Percentiles rank a stretch among this genome's conserved stretches.
These are phyloP conservation scores for Leccinum laetum DNA, from an alignment of 1,284 basidiomycete species.

Conservation along the genomic window DNA sequence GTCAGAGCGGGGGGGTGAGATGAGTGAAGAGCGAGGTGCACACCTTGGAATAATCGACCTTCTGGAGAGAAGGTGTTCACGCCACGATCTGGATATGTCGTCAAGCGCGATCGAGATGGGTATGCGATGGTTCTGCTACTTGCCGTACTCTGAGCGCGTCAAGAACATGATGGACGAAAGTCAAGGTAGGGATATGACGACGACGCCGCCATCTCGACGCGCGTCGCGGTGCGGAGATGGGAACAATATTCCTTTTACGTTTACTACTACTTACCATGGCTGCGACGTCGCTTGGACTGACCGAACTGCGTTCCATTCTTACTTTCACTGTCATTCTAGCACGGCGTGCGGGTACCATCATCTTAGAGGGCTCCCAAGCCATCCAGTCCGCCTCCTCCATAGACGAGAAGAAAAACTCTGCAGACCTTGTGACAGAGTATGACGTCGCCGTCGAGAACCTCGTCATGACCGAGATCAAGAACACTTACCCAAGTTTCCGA, in stretches of 20 bases:
- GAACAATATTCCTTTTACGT: constrained; percentile 31
- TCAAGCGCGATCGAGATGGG: not conserved
- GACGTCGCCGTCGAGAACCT: constrained; percentile 92
- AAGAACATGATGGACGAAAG: constrained; percentile 69
- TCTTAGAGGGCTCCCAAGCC: not conserved
- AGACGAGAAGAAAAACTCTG: not conserved
- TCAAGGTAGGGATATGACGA: constrained; percentile 2
- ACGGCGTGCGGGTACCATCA: not conserved
- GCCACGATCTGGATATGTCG: constrained; percentile 73
- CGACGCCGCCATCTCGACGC: constrained; percentile 24
- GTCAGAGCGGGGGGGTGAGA: constrained; percentile 9
- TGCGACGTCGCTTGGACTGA: constrained; percentile 3
- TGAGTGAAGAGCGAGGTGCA: constrained; percentile 8
- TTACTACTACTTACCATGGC: constrained; percentile 4
- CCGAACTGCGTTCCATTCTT: constrained; percentile 60
- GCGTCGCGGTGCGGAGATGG: constrained; percentile 30
- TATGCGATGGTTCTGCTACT: constrained; percentile 11
- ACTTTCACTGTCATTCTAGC: constrained; percentile 12
- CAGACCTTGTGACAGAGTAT: constrained; percentile 83
- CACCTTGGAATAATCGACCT: constrained; percentile 91
- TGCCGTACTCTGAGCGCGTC: constrained; percentile 93
- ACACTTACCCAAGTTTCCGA: constrained; percentile 74
- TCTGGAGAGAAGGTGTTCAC: constrained; percentile 99
- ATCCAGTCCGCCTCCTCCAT: not conserved
- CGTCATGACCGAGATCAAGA: constrained; percentile 69